Conservation (phyloP, 179 eudicot genomes). For the Sideroxylon spinosum region DNA sequence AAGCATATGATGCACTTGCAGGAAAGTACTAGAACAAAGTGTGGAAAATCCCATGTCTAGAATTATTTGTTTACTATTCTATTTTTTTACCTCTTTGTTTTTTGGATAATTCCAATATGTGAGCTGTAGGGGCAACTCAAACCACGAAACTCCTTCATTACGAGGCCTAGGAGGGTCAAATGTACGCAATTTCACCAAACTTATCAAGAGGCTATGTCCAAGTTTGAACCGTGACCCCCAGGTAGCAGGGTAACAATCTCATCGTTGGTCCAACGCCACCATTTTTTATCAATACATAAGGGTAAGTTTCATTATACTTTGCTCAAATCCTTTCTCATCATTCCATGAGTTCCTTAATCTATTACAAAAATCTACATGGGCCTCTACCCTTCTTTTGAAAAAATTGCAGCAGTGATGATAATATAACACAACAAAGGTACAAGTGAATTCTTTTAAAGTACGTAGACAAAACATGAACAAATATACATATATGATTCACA, state of each 20-base stretch:
- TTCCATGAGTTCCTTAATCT: not conserved
- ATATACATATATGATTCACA: not conserved
- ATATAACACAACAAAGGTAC: not conserved
- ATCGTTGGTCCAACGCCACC: too few relatives aligned
- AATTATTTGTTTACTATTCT: not conserved
- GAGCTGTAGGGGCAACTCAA: not conserved
- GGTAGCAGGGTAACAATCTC: too few relatives aligned
- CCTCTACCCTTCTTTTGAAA: not conserved
- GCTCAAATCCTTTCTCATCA: not conserved
- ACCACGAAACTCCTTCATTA: too few relatives aligned
- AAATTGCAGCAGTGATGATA: not conserved
- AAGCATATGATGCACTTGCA: too few relatives aligned
- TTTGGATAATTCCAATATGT: not conserved
- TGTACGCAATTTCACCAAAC: too few relatives aligned
- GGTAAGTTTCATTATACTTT: not conserved
- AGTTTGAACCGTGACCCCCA: too few relatives aligned
- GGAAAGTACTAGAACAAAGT: too few relatives aligned
- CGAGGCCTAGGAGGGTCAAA: too few relatives aligned
- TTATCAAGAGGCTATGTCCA: too few relatives aligned
- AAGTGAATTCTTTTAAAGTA: not conserved
- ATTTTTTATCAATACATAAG: not conserved
- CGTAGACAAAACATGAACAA: not conserved
- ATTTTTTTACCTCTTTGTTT: not conserved
- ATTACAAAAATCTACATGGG: not conserved
- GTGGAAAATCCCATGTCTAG: too few relatives aligned